Evolutionary conservation across 176 grass and related monocot species (phyloP), one percentile per base, ranked within the genome.

Genomic region (Puccinellia tenuiflora): DNA sequence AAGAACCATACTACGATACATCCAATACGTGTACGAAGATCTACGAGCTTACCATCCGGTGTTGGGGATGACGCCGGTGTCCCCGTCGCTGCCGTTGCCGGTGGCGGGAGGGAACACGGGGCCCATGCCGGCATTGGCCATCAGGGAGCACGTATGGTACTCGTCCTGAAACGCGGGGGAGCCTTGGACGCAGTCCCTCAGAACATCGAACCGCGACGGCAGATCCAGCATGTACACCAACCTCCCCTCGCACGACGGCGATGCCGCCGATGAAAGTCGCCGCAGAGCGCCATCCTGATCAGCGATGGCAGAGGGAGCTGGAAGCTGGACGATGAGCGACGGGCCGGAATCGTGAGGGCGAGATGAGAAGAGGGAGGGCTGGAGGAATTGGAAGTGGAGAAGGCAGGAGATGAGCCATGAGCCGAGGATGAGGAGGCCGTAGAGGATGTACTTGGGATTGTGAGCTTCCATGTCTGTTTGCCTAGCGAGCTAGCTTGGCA

Each of bases 361-460:
- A 34, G 75, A 35, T 7, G 39, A 1, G 24, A 35, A 70, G 62
- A 62, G 73, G 5, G 73, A 52, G 51, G 71, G 79, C 40, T 83
- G 79, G 79, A 83, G 30, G 64, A 78, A 48, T 7, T 79, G 71
- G n/a, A 83, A 86, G 42, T 84, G 64, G 43, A 89, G 54, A 71
- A 89, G n/a, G 43, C 84, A 81, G 10, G 77, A 80, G 84, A 85
- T 61, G 28, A 88, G 76, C 87, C 86, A 89, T 25, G 80, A 86
- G 9, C 63, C 76, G 5, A 59, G 14, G 22, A 92, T 53, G 70
- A 83, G 65, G 51, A 83, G 29, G 67, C 62, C 60, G 59, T 88
- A 92, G 14, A 86, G 47, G 52, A 83, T 62, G 52, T 57, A 77
- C 70, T 80, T 89, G 79, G 61, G 87, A 74, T 78, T 83, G 40